Evolutionary conservation across 1,284 basidiomycete species (phyloP).

Genomic region (Boletus smithii): DNA sequence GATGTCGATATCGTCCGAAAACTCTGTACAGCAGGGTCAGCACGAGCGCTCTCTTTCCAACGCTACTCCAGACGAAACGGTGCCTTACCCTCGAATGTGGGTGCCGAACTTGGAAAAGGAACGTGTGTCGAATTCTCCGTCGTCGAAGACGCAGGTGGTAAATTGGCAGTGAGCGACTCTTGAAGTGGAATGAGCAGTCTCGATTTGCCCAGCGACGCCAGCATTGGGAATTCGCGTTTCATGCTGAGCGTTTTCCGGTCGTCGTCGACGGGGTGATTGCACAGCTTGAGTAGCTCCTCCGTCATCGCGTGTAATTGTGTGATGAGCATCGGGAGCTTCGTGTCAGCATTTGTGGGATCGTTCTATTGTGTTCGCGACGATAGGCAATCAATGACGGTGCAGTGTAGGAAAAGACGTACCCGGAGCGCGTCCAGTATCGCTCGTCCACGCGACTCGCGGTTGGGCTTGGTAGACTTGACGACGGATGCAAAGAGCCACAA

Average conservation of each 20-base stretch:
- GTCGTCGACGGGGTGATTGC: conserved; percentile 54
- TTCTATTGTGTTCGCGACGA: conserved; percentile 30
- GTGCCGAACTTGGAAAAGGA: conserved; percentile 79
- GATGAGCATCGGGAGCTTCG: conserved; percentile 52
- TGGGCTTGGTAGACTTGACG: conserved; percentile 76
- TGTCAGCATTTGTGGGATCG: conserved; percentile 39
- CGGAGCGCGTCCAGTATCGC: conserved; percentile 66
- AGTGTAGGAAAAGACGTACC: conserved; percentile 38
- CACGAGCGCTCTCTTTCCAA: background rate
- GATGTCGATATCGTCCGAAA: conserved; percentile 81
- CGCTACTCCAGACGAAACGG: background rate
- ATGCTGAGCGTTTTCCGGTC: conserved; percentile 54
- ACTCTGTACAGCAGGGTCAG: conserved; percentile 44
- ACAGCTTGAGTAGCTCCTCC: conserved; percentile 65
- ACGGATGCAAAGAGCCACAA: conserved; percentile 93
- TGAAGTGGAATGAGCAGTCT: conserved; percentile 87
- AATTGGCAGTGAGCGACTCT: conserved; percentile 85
- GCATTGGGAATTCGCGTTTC: conserved; percentile 60
- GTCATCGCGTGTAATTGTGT: conserved; percentile 58
- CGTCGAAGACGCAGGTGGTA: conserved; percentile 72
- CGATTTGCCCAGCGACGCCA: conserved; percentile 60
- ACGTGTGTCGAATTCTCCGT: conserved; percentile 58
- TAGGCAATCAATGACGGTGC: background rate
- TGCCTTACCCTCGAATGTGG: conserved; percentile 70
- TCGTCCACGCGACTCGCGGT: conserved; percentile 61